A percentile compares a stretch with the other conserved stretches of the same genome.
These are phyloP conservation scores for Lactarius vividus DNA, from an alignment of 768 basidiomycete genomes.

Conservation along the genomic window DNA sequence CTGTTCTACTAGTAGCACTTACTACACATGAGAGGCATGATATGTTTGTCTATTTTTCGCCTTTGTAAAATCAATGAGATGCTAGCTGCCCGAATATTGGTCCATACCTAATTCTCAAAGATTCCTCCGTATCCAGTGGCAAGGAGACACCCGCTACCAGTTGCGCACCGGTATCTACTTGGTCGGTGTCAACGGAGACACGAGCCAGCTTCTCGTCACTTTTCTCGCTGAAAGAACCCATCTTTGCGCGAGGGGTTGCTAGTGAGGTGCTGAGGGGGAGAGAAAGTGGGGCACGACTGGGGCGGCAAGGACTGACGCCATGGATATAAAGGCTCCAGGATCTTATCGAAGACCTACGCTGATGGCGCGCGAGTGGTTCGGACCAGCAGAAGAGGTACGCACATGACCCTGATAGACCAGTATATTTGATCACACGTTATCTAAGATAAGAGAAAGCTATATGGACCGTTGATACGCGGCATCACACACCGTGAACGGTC, in stretches of 20 bases:
- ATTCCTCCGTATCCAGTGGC: slow-evolving; percentile 52
- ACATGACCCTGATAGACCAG: not conserved
- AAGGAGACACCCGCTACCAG: slow-evolving; percentile 46
- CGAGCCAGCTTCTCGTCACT: slow-evolving; percentile 12
- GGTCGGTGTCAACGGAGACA: slow-evolving; percentile 44
- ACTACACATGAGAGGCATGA: slow-evolving; percentile 73
- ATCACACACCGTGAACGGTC: not conserved
- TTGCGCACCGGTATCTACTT: slow-evolving; percentile 62
- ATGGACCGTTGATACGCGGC: not conserved
- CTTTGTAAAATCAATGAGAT: slow-evolving; percentile 30
- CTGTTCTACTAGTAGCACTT: slow-evolving; percentile 39
- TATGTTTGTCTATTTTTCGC: slow-evolving; percentile 64
- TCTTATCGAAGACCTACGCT: not conserved
- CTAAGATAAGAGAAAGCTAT: not conserved
- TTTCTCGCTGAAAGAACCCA: slow-evolving; percentile 24
- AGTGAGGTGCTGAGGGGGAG: not conserved
- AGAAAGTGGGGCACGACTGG: no score
- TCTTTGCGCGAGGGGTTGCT: not conserved
- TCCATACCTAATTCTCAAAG: slow-evolving; percentile 45
- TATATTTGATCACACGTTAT: not conserved
- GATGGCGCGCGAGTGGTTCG: not conserved
- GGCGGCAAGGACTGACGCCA: not conserved
- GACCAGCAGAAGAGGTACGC: not conserved
- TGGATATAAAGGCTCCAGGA: slow-evolving; percentile 2
- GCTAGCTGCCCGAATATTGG: not conserved